Conservation (phyloP, 371 early-diverging fungal species). For the Mucor irregularis region DNA sequence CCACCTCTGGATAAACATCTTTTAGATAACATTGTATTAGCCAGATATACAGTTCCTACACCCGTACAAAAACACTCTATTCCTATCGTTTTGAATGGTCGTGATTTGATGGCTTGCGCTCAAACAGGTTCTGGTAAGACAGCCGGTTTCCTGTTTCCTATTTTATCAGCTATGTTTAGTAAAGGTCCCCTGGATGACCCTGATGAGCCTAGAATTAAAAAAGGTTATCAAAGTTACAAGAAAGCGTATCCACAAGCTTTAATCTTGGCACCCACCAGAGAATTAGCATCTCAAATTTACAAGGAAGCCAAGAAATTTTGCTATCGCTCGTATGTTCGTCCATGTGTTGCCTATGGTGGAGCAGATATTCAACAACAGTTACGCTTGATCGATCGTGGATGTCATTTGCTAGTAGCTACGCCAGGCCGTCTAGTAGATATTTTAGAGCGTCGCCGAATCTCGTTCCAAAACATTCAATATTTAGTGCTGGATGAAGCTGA, state of each 20-base stretch:
- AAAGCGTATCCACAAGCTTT: conserved; percentile 46
- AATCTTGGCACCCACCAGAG: conserved; percentile 50
- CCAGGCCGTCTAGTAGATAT: conserved; percentile 98
- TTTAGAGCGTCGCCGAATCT: conserved; percentile 88
- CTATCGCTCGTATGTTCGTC: conserved; percentile 87
- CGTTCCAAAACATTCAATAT: conserved; percentile 75
- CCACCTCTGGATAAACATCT: conserved; percentile 81
- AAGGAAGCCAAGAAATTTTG: conserved; percentile 80
- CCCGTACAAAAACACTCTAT: conserved; percentile 73
- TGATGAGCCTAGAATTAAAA: conserved; percentile 21
- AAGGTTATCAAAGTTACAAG: conserved; percentile 44
- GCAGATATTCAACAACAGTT: conserved; percentile 92
- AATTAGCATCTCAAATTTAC: conserved; percentile 44
- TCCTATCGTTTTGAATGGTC: conserved; percentile 59
- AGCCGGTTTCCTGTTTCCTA: conserved; percentile 69
- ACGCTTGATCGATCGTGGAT: conserved; percentile 86
- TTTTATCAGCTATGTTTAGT: conserved; percentile 48
- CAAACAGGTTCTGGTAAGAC: conserved; percentile 88
- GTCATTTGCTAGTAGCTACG: conserved; percentile 97
- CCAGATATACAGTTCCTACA: conserved; percentile 66
- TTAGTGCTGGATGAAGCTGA: conserved; percentile 99
- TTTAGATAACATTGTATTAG: conserved; percentile 62
- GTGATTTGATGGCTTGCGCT: conserved; percentile 80
- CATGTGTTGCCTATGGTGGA: conserved; percentile 97
- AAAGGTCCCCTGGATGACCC: conserved; percentile 67